phyloP scores from a whole-genome alignment of 1,284 basidiomycete genomes.

The Fistulina hepatica region DNA sequence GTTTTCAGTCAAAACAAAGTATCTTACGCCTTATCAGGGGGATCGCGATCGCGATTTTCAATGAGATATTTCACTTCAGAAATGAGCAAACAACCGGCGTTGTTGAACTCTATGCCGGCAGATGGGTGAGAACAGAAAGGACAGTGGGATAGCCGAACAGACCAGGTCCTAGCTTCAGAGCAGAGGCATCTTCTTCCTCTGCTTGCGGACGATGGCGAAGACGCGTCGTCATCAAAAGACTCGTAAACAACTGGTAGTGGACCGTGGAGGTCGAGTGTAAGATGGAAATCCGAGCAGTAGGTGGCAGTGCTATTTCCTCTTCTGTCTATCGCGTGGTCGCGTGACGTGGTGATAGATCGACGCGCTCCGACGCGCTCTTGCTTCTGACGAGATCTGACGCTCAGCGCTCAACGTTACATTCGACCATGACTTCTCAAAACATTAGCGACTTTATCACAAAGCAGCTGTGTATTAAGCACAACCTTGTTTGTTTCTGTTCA shows the following conservation, averaged over 20 bases:
- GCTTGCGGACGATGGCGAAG: slow-evolving; percentile 35
- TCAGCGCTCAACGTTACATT: no score
- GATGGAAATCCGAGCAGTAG: no score
- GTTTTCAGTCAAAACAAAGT: background rate
- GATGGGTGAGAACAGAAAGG: background rate
- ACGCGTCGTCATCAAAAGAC: slow-evolving; percentile 36
- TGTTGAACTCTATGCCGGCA: slow-evolving; percentile 67
- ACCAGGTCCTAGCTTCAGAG: slow-evolving; percentile 59
- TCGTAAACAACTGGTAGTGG: no score
- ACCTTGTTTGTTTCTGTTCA: slow-evolving; percentile 36
- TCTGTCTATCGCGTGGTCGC: no score
- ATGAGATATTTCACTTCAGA: slow-evolving; percentile 86
- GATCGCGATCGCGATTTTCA: slow-evolving; percentile 76
- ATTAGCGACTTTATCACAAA: slow-evolving; percentile 59
- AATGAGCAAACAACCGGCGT: slow-evolving; percentile 81
- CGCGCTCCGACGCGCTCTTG: no score
- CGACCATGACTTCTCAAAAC: no score
- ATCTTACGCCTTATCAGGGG: slow-evolving; percentile 66
- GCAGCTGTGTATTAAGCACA: slow-evolving; percentile 49
- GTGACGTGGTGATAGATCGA: no score
- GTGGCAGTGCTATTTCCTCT: no score
- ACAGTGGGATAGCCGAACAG: slow-evolving; percentile 8
- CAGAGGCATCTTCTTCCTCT: slow-evolving; percentile 64
- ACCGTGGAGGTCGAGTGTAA: no score
- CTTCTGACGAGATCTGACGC: no score